Evolutionary conservation across 2,329 filamentous ascomycete species (phyloP), one percentile per base, ranked within the genome.

Genomic region (Neofusicoccum umdonicola): DNA sequence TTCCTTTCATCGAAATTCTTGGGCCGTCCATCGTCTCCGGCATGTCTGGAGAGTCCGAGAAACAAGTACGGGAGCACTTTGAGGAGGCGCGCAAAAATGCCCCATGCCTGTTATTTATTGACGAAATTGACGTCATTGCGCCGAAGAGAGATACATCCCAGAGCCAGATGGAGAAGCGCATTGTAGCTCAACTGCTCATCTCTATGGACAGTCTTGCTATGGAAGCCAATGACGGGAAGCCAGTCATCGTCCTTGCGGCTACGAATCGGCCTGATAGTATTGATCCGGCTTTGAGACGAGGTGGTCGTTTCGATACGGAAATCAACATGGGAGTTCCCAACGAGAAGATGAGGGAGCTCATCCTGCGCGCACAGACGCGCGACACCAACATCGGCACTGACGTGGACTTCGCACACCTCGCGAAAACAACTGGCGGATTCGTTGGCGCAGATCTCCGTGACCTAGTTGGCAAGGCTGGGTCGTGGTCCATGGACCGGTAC

Each of bases 121-220:
- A 97, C 69, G 90, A 97, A 70, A 91, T 98, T 61, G 93, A 99
- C 76, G 89, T 90, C 3, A 95, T 98, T 71, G 91, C 93, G 57
- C 91, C 91, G 0, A 96, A 96, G 75, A 84, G 90, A 64, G 92
- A 96, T 67, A 91, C 87, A 63, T 88, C 90, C 1, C 90, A 95
- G 71, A 89, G 90, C 71, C 92, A 97, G 68, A 94, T 96, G 87
- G 93, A 97, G 74, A 91, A 92, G 73, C 84, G 93, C 62, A 95
- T 96, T 67, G 89, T 96, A 12, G 87, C 88, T 0, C 91, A 96
- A 72, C 87, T 98, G 68, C 81, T 92, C 64, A 89, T 90, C 19
- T 96, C 93, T 65, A 96, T 98, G 90, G 90, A 93, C 71, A 88
- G 81, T 64, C 82, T 98, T 45, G 84, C 87, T 42, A 82, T 90